phyloP scores from a whole-genome alignment of 805 yeast genomes.

The Cyberlindnera bimundalis region DNA sequence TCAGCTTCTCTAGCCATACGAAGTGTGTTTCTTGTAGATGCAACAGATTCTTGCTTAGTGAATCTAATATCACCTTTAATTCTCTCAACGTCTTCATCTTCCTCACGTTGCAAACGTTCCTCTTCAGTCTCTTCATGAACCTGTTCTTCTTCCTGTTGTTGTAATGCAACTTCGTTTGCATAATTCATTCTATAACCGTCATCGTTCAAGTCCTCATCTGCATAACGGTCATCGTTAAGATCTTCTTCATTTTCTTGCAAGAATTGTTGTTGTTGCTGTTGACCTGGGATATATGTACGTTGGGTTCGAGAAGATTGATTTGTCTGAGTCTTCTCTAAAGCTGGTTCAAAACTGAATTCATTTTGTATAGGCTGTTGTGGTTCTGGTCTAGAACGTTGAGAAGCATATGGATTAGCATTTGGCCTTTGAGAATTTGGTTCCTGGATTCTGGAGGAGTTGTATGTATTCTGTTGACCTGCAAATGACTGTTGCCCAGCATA shows the following conservation, averaged over 20 bases:
- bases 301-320: conserved; percentile 9
- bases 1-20: conserved; percentile 70
- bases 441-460: conserved; percentile 8
- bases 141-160: conserved; percentile 26
- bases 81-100: conserved; percentile 87
- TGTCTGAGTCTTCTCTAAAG: conserved; percentile 6
- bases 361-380: background rate
- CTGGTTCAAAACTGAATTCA: conserved; percentile 15
- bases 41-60: conserved; percentile 82
- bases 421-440: conserved; percentile 5
- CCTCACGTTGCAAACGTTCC: conserved; percentile 42
- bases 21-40: conserved; percentile 80
- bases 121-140: conserved; percentile 26
- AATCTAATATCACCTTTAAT: conserved; percentile 79
- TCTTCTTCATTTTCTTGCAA: conserved; percentile 9
- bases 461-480: background rate
- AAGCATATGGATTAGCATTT: conserved; percentile 6
- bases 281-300: conserved; percentile 9
- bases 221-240: conserved; percentile 16
- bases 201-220: conserved; percentile 32
- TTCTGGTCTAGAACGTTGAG: conserved; percentile 5
- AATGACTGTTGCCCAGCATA: background rate
- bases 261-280: conserved; percentile 12
- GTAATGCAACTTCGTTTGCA: conserved; percentile 30
- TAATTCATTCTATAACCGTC: conserved; percentile 22